A percentile compares a stretch with the other conserved stretches of the same genome.
Evolutionary conservation across 2,329 filamentous ascomycete species (phyloP).

Genomic region (Talaromyces islandicus): DNA sequence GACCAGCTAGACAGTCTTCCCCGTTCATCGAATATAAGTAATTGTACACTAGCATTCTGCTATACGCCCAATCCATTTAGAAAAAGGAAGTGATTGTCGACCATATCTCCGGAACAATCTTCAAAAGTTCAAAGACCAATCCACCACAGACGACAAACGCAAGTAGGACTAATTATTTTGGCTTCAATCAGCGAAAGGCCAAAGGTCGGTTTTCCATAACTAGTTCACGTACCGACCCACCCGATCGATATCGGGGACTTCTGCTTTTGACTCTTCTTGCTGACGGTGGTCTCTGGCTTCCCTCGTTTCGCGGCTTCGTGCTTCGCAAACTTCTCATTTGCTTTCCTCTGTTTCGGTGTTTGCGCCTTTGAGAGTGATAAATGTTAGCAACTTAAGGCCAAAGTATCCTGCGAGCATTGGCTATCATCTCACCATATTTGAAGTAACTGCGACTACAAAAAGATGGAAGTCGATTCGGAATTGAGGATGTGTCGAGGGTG

Average conservation of each 20-base stretch:
- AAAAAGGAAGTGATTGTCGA: constrained; percentile 24
- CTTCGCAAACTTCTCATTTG: constrained; percentile 57
- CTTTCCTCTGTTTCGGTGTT: constrained; percentile 60
- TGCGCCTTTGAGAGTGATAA: constrained; percentile 45
- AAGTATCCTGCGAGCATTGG: background rate
- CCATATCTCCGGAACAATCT: constrained; percentile 38
- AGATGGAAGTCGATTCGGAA: background rate
- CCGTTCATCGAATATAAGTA: background rate
- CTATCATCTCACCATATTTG: background rate
- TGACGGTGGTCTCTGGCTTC: constrained; percentile 38
- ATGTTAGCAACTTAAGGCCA: background rate
- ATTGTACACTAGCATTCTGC: background rate
- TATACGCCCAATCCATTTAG: background rate
- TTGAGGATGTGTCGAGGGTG: background rate
- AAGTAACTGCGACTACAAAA: background rate
- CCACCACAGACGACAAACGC: constrained; percentile 60
- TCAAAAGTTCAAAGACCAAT: constrained; percentile 52
- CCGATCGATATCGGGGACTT: constrained; percentile 50
- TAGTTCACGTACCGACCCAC: constrained; percentile 54
- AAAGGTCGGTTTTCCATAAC: background rate
- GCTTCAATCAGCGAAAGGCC: background rate
- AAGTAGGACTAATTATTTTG: constrained; percentile 49
- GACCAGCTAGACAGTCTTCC: background rate
- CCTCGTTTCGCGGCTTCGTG: constrained; percentile 56
- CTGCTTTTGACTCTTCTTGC: constrained; percentile 42